Evolutionary conservation across 495 filamentous ascomycete genomes (phyloP).

Genomic region (Cenococcum geophilum): DNA sequence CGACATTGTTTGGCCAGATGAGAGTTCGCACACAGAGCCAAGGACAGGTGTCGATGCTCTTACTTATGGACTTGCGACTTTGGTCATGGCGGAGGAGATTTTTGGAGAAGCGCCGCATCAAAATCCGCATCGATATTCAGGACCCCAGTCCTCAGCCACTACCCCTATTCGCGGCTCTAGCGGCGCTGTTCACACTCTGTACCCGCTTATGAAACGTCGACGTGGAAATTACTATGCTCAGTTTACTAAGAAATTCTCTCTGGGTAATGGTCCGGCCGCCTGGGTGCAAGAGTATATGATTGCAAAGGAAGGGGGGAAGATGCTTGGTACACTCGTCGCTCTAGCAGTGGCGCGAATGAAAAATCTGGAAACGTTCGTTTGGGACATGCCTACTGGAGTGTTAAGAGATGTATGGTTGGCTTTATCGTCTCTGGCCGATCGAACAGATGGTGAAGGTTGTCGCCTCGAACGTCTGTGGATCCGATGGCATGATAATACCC

Average conservation of each 20-base stretch:
- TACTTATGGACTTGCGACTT: slow-evolving; percentile 81
- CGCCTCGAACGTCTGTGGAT: slow-evolving; percentile 78
- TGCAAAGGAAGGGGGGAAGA: slow-evolving; percentile 83
- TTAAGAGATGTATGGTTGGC: slow-evolving; percentile 82
- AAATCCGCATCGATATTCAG: slow-evolving; percentile 24
- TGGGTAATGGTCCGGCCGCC: slow-evolving; percentile 76
- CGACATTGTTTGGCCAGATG: slow-evolving; percentile 91
- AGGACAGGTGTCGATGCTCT: slow-evolving; percentile 80
- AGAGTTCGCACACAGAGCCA: slow-evolving; percentile 54
- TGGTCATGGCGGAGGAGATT: slow-evolving; percentile 72
- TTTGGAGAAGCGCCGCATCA: slow-evolving; percentile 49
- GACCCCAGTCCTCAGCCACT: slow-evolving; percentile 30
- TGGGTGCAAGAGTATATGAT: slow-evolving; percentile 87
- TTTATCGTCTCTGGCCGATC: slow-evolving; percentile 64
- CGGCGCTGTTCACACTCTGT: slow-evolving; percentile 15
- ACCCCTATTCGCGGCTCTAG: slow-evolving; percentile 5
- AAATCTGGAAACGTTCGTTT: slow-evolving; percentile 83
- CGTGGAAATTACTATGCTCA: slow-evolving; percentile 77
- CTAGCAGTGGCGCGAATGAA: slow-evolving; percentile 78
- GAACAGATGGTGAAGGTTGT: slow-evolving; percentile 53
- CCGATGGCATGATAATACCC: slow-evolving; percentile 78
- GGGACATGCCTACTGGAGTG: slow-evolving; percentile 95
- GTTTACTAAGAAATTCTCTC: slow-evolving; percentile 81
- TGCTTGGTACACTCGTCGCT: slow-evolving; percentile 88
- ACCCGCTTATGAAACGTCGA: slow-evolving; percentile 36